Evolutionary conservation across 768 basidiomycete species (phyloP), one percentile per base, ranked within the genome.

Genomic region (Suillus sp.): DNA sequence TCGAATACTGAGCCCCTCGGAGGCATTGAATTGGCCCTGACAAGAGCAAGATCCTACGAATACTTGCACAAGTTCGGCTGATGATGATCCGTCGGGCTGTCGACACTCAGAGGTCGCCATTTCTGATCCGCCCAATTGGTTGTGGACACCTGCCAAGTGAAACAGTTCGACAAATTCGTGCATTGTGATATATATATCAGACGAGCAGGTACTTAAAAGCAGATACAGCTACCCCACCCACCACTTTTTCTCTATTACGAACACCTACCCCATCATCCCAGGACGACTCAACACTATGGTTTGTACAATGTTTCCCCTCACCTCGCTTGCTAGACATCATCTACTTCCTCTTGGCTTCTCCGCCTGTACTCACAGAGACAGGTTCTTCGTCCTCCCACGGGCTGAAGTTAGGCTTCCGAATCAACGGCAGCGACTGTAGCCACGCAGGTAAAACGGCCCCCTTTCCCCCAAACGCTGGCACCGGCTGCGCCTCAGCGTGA

Each of bases 341-440:
- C 59, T 76, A 75, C 74, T 67, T 66, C 22, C 59, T 63, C 66
- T 67, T 72, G 18, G 45, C 47, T 55, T 67, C 69, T 22, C 38
- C 56, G 8, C 56, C 56, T 57, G 56, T 27, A 20, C 56, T 57
- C 56, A 54, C 58, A 63, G 66, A 67, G 60, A 65, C 67, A 54
- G 56, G 70, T 56, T 88, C 88, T 65, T 91, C 90, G 68, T 92
- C 90, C 55, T 88, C 91, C 90, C 90, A 92, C 37, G 91, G 91
- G 69, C 90, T 92, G 70, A 92, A 93, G 64, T 88, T 89, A 63
- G 84, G 79, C 77, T 90, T 91, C 64, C 84, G 81, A 66, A 84
- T 80, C 67, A 84, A 80, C 42, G 89, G 87, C 64, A 90, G 71
- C n/a, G 84, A 79, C 68, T 86, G 84, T 65, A 91, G 72, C 91